Evolutionary conservation across 2,329 filamentous ascomycete genomes (phyloP), one percentile per base, ranked within the genome.

Genomic region (Lecanicillium sp.): DNA sequence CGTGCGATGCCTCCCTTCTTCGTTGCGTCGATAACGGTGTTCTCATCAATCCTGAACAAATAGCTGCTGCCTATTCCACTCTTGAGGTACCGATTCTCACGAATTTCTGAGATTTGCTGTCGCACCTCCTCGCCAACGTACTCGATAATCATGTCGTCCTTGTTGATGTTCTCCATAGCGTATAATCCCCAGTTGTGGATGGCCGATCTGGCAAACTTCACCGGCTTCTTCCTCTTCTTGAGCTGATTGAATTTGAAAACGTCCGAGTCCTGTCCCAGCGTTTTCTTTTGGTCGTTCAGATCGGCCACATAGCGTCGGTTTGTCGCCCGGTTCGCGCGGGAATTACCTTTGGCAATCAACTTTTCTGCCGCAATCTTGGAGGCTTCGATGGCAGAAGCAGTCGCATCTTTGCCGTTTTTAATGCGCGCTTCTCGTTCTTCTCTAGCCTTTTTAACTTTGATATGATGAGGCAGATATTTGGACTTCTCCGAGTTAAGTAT

Each of bases 141-240:
- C 65, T 98, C 92, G 56, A 98, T 98, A 58, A 98, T 98, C 88
- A 98, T 96, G 63, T 98, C 92, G 60, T 95, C 94, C 59, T 90
- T 88, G 44, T 84, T 78, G 47, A 98, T 98, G 56, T 94, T 92
- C 64, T 98, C 92, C 72, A 96, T 90, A 4, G 92, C 89, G 57
- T 98, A 98, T 19, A 98, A 68, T 19, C 92, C 92, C 92, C 92
- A 98, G 54, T 96, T 97, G 65, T 98, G 92, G 52, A 98, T 98
- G 33, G 92, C 92, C 37, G 92, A 98, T 32, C 92, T 79, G 41
- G 90, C 92, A 63, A 98, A 98, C 58, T 94, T 92, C 59, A 98
- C 92, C 2, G 90, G 89, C 71, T 98, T 98, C 79, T 97, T 98
- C 45, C 92, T 85, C 67, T 97, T 98, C 74, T 97, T 96, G 42